Conservation (phyloP, 305 asterid genomes). For the Plantago coronopus region DNA sequence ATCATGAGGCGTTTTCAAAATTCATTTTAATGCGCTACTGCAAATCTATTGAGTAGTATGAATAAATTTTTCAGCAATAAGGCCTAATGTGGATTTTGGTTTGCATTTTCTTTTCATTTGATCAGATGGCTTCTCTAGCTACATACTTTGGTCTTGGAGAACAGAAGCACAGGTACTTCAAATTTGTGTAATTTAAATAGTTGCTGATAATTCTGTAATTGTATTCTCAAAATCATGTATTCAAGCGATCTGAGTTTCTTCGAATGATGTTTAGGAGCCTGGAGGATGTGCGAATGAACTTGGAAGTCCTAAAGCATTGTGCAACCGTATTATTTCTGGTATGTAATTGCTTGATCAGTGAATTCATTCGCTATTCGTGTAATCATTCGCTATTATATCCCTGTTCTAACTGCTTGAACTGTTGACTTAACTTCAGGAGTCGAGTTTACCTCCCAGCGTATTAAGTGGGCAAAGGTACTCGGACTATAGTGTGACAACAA, state of each 20-base stretch:
- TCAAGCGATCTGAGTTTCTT: background rate
- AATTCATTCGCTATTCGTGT: too few relatives aligned
- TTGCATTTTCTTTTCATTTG: background rate
- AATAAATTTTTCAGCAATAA: background rate
- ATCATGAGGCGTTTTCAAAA: background rate
- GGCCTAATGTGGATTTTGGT: background rate
- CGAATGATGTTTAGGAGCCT: slow-evolving; percentile 53
- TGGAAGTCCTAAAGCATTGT: slow-evolving; percentile 93
- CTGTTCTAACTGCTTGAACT: background rate
- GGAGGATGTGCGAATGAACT: slow-evolving; percentile 85
- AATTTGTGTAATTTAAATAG: background rate
- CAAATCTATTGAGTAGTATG: background rate
- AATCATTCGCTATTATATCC: background rate
- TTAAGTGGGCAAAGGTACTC: slow-evolving; percentile 35
- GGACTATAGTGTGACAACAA: slow-evolving; percentile 48
- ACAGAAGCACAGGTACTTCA: slow-evolving; percentile 88
- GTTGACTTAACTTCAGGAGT: slow-evolving; percentile 44
- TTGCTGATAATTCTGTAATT: background rate
- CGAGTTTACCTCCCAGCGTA: slow-evolving; percentile 59
- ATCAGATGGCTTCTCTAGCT: slow-evolving; percentile 89
- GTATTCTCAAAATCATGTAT: background rate
- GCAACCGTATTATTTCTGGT: slow-evolving; percentile 90
- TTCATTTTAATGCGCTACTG: too few relatives aligned
- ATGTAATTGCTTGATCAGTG: slow-evolving; percentile 7
- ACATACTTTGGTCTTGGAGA: slow-evolving; percentile 83